Evolutionary conservation across 257 asterid genomes (phyloP).

Genomic region (Primulina huaijiensis): DNA sequence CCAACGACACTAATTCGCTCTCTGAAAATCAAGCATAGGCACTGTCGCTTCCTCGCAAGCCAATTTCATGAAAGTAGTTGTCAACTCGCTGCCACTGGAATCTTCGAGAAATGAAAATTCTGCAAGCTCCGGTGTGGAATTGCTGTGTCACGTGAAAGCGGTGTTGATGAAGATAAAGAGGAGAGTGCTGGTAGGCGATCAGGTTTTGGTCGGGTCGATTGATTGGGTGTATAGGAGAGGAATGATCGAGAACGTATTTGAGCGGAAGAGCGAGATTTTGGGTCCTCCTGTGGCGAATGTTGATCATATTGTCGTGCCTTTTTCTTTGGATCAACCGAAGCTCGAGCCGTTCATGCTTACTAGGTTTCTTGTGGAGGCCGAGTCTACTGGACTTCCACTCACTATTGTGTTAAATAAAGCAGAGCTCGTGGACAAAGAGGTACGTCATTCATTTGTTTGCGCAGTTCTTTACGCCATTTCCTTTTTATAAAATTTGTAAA

Average conservation of each 20-base stretch:
- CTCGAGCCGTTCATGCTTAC: conserved; percentile 70
- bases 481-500: too few species aligned
- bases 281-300: conserved; percentile 98
- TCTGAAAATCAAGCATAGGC: conserved; percentile 80
- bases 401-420: conserved; percentile 78
- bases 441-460: conserved; percentile 20
- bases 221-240: conserved; percentile 92
- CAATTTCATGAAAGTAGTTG: conserved; percentile 93
- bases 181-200: conserved; percentile 92
- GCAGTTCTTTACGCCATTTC: neutral
- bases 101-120: conserved; percentile 27
- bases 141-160: conserved; percentile 87
- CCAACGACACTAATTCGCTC: conserved; percentile 45
- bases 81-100: conserved; percentile 38
- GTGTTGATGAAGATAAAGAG: conserved; percentile 88
- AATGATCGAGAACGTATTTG: conserved; percentile 83
- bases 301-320: conserved; percentile 75
- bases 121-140: conserved; percentile 56
- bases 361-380: conserved; percentile 95
- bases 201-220: conserved; percentile 78
- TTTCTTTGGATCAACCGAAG: conserved; percentile 81
- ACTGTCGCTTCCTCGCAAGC: conserved; percentile 84
- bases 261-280: conserved; percentile 61
- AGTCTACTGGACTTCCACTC: conserved; percentile 78
- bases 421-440: conserved; percentile 74